Evolutionary conservation across 2,329 filamentous ascomycete genomes (phyloP).

Genomic region (Cadophora gregata): DNA sequence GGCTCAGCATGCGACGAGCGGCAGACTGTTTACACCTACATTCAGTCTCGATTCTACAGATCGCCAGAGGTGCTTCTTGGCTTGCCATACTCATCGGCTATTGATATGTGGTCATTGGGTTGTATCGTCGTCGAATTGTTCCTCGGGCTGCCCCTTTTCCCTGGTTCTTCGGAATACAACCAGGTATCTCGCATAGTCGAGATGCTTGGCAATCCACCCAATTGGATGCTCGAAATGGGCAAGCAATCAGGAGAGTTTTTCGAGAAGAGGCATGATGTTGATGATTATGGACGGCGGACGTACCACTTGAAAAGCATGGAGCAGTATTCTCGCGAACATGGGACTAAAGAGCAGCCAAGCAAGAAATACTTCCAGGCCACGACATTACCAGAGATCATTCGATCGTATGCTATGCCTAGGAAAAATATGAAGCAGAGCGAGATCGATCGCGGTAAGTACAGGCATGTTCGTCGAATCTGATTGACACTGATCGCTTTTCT

Average conservation of each 20-base stretch:
- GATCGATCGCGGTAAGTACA: conserved; percentile 83
- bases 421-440: conserved; percentile 99
- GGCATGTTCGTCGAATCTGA: conserved; percentile 23
- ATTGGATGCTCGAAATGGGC: conserved; percentile 99
- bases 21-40: conserved; percentile 98
- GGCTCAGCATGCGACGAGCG: conserved; percentile 97
- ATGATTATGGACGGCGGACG: conserved; percentile 90
- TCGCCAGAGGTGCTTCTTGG: conserved; percentile 96
- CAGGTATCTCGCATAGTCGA: conserved; percentile 97
- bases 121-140: conserved; percentile 99
- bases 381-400: conserved; percentile 94
- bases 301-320: conserved; percentile 98
- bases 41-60: conserved; percentile 96
- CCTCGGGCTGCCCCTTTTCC: conserved; percentile 90
- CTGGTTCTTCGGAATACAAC: conserved; percentile 98
- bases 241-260: conserved; percentile 98
- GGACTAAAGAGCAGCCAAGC: conserved; percentile 97
- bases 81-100: conserved; percentile 94
- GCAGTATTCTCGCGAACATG: conserved; percentile 93
- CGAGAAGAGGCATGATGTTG: conserved; percentile 79
- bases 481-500: conserved; percentile 30
- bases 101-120: conserved; percentile 99
- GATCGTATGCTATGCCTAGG: conserved; percentile 95
- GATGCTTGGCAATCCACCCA: conserved; percentile 95
- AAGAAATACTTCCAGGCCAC: conserved; percentile 99